Conservation (phyloP, 768 basidiomycete species). For the Ramaria sp. region DNA sequence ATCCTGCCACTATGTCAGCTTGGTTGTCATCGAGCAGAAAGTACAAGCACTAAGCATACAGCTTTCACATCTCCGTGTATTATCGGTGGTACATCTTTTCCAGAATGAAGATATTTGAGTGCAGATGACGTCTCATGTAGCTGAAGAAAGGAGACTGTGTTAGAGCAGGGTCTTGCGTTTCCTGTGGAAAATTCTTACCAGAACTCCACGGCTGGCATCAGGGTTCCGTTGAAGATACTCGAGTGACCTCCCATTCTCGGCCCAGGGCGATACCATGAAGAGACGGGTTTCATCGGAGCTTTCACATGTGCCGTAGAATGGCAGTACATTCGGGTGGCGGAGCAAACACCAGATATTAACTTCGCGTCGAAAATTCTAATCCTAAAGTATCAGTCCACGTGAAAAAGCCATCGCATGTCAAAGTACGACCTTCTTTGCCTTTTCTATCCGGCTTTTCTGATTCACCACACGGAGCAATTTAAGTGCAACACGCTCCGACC, state of each 20-base stretch:
- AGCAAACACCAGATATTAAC: not conserved
- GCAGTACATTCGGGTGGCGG: not conserved
- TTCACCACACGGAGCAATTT: not conserved
- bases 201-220: not conserved
- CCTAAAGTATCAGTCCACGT: too few species aligned
- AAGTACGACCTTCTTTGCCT: not conserved
- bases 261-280: not conserved
- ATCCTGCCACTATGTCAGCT: not conserved
- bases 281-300: not conserved
- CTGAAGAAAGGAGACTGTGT: not conserved
- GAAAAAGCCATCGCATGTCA: too few species aligned
- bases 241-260: not conserved
- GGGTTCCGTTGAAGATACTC: not conserved
- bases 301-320: not conserved
- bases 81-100: not conserved
- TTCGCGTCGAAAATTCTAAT: not conserved
- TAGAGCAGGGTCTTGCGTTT: not conserved
- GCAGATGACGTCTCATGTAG: not conserved
- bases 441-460: not conserved
- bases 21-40: not conserved
- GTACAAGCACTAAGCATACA: not conserved
- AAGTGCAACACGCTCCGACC: not conserved
- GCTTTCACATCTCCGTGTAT: constrained; percentile 1
- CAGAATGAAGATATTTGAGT: constrained; percentile 2
- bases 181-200: not conserved